phyloP scores from a whole-genome alignment of 805 yeast genomes.

The Candida nitratophila region DNA sequence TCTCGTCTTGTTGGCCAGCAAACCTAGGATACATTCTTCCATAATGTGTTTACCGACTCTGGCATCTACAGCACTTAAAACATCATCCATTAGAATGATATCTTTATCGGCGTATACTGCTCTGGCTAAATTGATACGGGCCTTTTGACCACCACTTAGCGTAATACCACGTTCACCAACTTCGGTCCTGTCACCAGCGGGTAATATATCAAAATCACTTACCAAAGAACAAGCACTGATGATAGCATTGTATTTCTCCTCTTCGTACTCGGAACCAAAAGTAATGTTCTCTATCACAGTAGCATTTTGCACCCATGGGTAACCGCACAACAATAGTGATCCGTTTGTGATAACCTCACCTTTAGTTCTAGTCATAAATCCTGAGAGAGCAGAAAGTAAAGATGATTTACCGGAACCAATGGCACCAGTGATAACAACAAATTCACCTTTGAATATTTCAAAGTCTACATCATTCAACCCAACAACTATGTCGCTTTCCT shows the following conservation, averaged over 20 bases:
- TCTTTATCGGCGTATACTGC: slow-evolving; percentile 68
- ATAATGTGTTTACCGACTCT: slow-evolving; percentile 75
- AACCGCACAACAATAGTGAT: slow-evolving; percentile 34
- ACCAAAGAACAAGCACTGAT: slow-evolving; percentile 62
- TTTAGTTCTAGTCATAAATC: slow-evolving; percentile 48
- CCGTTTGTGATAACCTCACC: slow-evolving; percentile 56
- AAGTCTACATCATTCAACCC: slow-evolving; percentile 48
- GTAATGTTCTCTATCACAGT: slow-evolving; percentile 68
- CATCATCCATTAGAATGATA: slow-evolving; percentile 69
- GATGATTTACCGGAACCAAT: slow-evolving; percentile 83
- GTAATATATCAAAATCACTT: slow-evolving; percentile 58
- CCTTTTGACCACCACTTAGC: slow-evolving; percentile 84
- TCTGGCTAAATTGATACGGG: slow-evolving; percentile 72
- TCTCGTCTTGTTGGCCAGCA: slow-evolving; percentile 52
- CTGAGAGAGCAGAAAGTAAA: slow-evolving; percentile 59
- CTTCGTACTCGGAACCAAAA: slow-evolving; percentile 50
- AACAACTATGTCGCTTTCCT: slow-evolving; percentile 22
- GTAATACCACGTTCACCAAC: slow-evolving; percentile 86
- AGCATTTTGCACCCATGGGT: slow-evolving; percentile 79
- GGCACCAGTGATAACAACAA: slow-evolving; percentile 63
- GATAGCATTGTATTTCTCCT: slow-evolving; percentile 42
- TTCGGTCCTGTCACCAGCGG: slow-evolving; percentile 72
- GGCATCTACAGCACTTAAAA: slow-evolving; percentile 80
- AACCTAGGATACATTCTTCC: slow-evolving; percentile 56
- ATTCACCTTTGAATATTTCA: slow-evolving; percentile 52